Base-by-base conservation (phyloP, 345 rosid genomes). In the Alliaria petiolata region DNA sequence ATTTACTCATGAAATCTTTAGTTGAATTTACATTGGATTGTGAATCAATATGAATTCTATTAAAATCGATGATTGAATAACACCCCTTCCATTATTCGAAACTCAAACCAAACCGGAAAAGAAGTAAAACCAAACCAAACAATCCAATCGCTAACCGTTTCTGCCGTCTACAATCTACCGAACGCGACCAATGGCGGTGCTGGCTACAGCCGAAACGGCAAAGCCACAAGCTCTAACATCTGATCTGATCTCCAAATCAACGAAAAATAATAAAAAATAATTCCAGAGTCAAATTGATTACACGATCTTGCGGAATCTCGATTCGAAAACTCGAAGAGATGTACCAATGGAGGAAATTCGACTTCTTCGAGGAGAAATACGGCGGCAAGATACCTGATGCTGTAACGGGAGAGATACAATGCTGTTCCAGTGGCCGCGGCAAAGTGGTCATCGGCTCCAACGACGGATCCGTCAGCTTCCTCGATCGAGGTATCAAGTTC, bases 301-400 rank as follows among this genome's bases (percentile, higher is more conserved):
- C 44, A 22, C 61, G 28, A 56, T 17, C 62, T 43, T 35, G 22
- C 4, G 33, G 36, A 46, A 47, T 64, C 30, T 11, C 44, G 55
- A 67, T 19, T 33, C 44, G 38, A 43, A n/a, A 22, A 22, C 1
- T 22, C 3, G 8, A 4, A 12, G 44, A 40, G 36, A 95, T 95
- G 98, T 91, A 89, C 65, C 97, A 89, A 67, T 95, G 85, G 98
- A 85, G 99, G 79, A 95, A 95, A 81, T 95, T 95, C 80, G 99
- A 95, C 8, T 95, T 95, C 86, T 95, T 95, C 84, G 96, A 95
- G 85, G 98, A 95, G 83, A 95, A 91, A 81, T 85, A 87, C 73
- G 89, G 90, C 6, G 91, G 96, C 7, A 85, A 91, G 78, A 85
- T 95, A 55, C 99, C 99, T 0, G 97, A 87, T n/a, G 98, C 89